A percentile compares a stretch with the other conserved stretches of the same genome.
These are phyloP conservation scores for Nepenthes mirabilis DNA, from an alignment of 148 eudicot species.

Conservation along the genomic window DNA sequence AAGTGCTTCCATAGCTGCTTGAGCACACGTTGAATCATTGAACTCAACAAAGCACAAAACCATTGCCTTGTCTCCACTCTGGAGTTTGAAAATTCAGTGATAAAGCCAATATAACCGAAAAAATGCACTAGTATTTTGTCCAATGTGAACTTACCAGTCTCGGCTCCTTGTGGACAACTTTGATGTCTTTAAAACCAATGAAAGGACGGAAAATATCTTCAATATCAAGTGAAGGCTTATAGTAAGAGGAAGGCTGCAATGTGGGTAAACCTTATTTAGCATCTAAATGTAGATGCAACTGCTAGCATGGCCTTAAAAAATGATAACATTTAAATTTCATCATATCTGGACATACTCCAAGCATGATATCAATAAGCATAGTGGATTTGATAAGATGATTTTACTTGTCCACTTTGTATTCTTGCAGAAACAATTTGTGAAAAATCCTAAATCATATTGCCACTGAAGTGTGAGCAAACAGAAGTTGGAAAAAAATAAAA, in stretches of 20 bases:
- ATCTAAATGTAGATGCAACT: background rate
- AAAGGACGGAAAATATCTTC: slow-evolving; percentile 95
- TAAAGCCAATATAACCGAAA: background rate
- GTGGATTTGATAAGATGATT: too few relatives aligned
- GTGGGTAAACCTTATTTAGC: background rate
- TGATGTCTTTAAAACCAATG: slow-evolving; percentile 82
- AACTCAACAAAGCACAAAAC: slow-evolving; percentile 94
- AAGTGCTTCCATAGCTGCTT: slow-evolving; percentile 89
- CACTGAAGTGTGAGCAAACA: too few relatives aligned
- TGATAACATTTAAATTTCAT: too few relatives aligned
- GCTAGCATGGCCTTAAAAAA: background rate
- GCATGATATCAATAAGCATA: too few relatives aligned
- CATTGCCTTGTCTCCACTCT: slow-evolving; percentile 85
- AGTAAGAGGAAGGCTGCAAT: slow-evolving; percentile 1
- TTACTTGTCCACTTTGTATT: too few relatives aligned
- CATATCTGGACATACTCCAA: too few relatives aligned
- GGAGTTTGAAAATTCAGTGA: slow-evolving; percentile 13
- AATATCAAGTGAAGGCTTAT: slow-evolving; percentile 43
- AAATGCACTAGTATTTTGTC: background rate
- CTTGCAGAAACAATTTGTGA: too few relatives aligned
- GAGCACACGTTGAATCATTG: slow-evolving; percentile 67
- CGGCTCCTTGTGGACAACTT: slow-evolving; percentile 90
- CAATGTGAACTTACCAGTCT: slow-evolving; percentile 56
- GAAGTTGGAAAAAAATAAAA: too few relatives aligned
- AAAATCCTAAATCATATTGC: too few relatives aligned